Evolutionary conservation across 768 basidiomycete genomes (phyloP).

Genomic region (Phallus indusiatus): DNA sequence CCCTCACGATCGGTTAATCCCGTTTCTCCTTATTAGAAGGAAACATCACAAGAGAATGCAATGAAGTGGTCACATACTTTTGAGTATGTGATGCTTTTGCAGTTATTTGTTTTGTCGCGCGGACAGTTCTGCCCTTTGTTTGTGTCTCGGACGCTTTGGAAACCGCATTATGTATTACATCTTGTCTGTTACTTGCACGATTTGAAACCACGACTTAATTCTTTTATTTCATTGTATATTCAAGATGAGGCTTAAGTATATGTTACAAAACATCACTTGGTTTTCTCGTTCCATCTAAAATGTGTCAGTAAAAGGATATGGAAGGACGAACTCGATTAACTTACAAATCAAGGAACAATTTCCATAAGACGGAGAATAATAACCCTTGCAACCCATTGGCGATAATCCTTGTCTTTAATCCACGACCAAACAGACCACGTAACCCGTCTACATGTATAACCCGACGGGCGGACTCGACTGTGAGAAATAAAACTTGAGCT

Average conservation of each 20-base stretch:
- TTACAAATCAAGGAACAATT: slow-evolving; percentile 80
- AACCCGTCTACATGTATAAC: slow-evolving; percentile 71
- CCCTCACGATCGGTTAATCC: neutral
- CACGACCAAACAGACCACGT: slow-evolving; percentile 77
- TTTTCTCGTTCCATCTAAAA: slow-evolving; percentile 2
- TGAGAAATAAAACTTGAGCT: neutral
- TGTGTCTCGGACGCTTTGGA: too few species aligned
- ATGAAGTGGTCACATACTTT: neutral
- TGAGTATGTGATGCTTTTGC: neutral
- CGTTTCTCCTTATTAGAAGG: neutral
- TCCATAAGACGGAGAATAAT: slow-evolving; percentile 90
- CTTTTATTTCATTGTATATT: neutral
- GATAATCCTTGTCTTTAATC: slow-evolving; percentile 79
- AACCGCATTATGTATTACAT: neutral
- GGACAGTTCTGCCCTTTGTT: neutral
- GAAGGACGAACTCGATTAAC: slow-evolving; percentile 20
- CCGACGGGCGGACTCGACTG: slow-evolving; percentile 57
- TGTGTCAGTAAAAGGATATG: neutral
- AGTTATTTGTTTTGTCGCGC: neutral
- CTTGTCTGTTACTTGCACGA: neutral
- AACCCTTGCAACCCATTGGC: slow-evolving; percentile 89
- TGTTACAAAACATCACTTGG: neutral
- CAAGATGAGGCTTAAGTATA: neutral
- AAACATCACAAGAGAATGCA: neutral
- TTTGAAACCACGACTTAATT: neutral